phyloP scores from a whole-genome alignment of 805 yeast species.

The Hanseniaspora clermontiae region DNA sequence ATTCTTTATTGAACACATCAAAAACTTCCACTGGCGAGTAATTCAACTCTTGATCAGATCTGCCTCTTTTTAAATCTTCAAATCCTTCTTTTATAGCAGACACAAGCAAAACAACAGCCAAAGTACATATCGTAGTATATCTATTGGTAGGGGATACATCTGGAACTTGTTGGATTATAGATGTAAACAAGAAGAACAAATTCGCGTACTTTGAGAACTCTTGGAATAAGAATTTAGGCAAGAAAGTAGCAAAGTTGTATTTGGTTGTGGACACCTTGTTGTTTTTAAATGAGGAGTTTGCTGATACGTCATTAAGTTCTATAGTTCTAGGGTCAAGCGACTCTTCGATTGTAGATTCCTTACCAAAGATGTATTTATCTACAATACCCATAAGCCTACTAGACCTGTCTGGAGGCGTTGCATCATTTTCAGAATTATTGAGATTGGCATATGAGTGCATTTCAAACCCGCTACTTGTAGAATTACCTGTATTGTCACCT shows the following conservation, averaged over 20 bases:
- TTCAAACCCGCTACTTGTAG: constrained; percentile 18
- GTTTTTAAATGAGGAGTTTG: constrained; percentile 50
- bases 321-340: constrained; percentile 50
- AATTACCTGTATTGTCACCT: not conserved
- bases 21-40: constrained; percentile 61
- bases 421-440: constrained; percentile 20
- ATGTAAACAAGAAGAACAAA: constrained; percentile 81
- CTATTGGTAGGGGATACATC: constrained; percentile 91
- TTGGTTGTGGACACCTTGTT: constrained; percentile 92
- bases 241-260: constrained; percentile 80
- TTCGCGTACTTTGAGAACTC: constrained; percentile 97
- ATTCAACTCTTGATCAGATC: constrained; percentile 81
- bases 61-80: constrained; percentile 81
- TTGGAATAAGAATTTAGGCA: constrained; percentile 90
- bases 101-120: constrained; percentile 69
- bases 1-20: constrained; percentile 37
- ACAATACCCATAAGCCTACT: constrained; percentile 27
- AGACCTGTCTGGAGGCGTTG: constrained; percentile 23
- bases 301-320: constrained; percentile 47
- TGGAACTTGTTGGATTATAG: constrained; percentile 93
- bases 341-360: constrained; percentile 16
- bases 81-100: constrained; percentile 84
- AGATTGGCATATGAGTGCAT: constrained; percentile 24
- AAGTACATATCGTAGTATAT: constrained; percentile 87
- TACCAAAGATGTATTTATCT: constrained; percentile 27